Evolutionary conservation across 768 basidiomycete species (phyloP), one percentile per base, ranked within the genome.

Genomic region (Phlegmacium glaucopus): DNA sequence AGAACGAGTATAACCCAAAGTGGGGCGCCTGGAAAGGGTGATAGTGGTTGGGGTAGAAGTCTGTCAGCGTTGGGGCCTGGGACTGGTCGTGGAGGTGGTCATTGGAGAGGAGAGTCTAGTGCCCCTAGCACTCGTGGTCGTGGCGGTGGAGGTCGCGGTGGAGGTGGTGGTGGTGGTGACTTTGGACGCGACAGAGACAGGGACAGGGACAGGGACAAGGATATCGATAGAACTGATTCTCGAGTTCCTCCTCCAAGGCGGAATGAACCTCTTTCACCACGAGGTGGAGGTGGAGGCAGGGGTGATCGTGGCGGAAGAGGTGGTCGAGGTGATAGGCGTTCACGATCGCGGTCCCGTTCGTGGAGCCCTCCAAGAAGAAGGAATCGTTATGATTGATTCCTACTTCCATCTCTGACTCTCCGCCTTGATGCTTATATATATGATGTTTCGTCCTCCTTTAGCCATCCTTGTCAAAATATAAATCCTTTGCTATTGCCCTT

Each of bases 81-180:
- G 15, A 56, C 60, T n/a, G 72, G 74, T 35, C 67, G 79, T 9
- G 79, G 82, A 38, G 80, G 82, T 34, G 85, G 86, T 1, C 85
- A 87, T 63, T 89, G 86, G 85, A 74, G 88, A 36, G 88, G 87
- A 0, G 82, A 75, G 12, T 85, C 87, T 1, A 76, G 81, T 55
- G 70, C 70, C 1, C 71, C 69, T 6, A 63, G 67, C 28, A 71
- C 71, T 22, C 66, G 68, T 25, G 68, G 78, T 28, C 71, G 78
- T 28, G 66, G 77, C 2, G 72, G 77, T 4, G 72, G 74, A 30
- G 62, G 67, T 32, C 62, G 67, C 10, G 59, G 65, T 4, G 72
- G 74, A 30, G 62, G 67, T 32, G 61, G 67, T 11, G 59, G 65
- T 27, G 58, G 61, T 34, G 57, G 60, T 30, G 72, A 71, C 30